Base-by-base conservation (phyloP, 202 grass and related monocot species). In the Brachypodium distachyon region DNA sequence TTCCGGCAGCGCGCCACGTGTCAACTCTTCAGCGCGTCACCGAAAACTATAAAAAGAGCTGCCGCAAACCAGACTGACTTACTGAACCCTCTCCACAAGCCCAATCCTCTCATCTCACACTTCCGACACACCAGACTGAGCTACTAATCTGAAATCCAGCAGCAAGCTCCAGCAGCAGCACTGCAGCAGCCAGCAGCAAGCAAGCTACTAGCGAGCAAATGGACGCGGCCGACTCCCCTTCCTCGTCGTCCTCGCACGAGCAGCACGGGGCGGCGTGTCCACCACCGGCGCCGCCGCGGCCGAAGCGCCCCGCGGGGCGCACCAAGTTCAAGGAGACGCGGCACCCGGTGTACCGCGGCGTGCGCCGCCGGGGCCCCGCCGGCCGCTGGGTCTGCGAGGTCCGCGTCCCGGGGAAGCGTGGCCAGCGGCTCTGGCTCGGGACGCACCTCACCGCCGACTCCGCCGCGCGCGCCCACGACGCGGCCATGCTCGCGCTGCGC, bases 311-410 rank as follows among this genome's bases (percentile, higher is more conserved):
- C 0, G 85, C 93, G 1, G 93, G 93, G 18, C 72, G 90, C 25
- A 97, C 87, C 85, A 97, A 97, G 83, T 93, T 97, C 82, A 56
- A 70, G 5, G 90, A 97, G 80, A 90, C 93, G 53, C 87, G 90
- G 6, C 93, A 97, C 72, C 87, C 87, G 12, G 90, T 97, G 66
- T 97, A 67, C 83, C 82, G 72, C 69, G 93, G 93, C 13, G 93
- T 97, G 58, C 84, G 93, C 7, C 87, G 82, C 3, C 66, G 93
- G 0, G 87, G 93, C n/a, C 12, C 34, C 4, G 78, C 76, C 0
- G 25, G 86, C 0, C 79, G 93, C n/a, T 97, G 93, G 90, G 90
- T 93, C 2, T 97, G 93, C 85, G 93, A 97, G 82, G 82, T 97
- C 29, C 87, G 90, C 41, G 90, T 93, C 12, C 90, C 80, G 5